Percentiles rank a stretch among this genome's conserved stretches.
Conservation (phyloP, 192 early-diverging fungal genomes). For the Phlyctochytrium arcticum region DNA sequence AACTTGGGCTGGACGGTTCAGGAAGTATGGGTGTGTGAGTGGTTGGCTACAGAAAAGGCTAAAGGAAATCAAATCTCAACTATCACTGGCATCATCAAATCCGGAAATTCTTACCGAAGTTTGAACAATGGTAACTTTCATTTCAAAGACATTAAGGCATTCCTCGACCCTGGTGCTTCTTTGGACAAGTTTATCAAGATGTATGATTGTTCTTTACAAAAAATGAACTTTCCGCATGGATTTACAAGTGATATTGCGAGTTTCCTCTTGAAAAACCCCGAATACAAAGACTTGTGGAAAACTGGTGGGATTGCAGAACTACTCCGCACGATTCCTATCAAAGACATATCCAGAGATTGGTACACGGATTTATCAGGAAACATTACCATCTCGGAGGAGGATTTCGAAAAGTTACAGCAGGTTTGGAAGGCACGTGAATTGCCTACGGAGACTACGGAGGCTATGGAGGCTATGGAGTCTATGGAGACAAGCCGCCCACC, state of each 20-base stretch:
- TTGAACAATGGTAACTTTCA: slow-evolving; percentile 1
- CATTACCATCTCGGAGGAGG: neutral
- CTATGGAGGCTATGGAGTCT: too few relatives aligned
- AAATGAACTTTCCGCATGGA: neutral
- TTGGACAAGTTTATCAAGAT: neutral
- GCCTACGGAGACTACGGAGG: neutral
- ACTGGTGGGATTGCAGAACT: neutral
- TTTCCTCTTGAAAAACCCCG: neutral
- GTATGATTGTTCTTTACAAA: neutral
- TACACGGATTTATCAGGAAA: too few relatives aligned
- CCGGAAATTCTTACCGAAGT: neutral
- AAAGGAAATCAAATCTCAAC: neutral
- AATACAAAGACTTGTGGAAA: neutral
- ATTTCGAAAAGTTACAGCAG: neutral
- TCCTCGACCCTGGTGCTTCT: neutral
- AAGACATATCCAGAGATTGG: neutral
- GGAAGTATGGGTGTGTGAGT: slow-evolving; percentile 1
- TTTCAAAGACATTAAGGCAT: too few relatives aligned
- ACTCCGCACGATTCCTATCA: neutral
- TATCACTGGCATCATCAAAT: slow-evolving; percentile 1
- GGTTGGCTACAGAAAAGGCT: neutral
- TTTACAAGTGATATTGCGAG: neutral
- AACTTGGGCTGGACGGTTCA: slow-evolving; percentile 5
- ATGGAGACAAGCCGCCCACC: too few relatives aligned
- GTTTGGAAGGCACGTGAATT: neutral